Base-by-base conservation (phyloP, 345 rosid species). In the Rhizophora mangle region DNA sequence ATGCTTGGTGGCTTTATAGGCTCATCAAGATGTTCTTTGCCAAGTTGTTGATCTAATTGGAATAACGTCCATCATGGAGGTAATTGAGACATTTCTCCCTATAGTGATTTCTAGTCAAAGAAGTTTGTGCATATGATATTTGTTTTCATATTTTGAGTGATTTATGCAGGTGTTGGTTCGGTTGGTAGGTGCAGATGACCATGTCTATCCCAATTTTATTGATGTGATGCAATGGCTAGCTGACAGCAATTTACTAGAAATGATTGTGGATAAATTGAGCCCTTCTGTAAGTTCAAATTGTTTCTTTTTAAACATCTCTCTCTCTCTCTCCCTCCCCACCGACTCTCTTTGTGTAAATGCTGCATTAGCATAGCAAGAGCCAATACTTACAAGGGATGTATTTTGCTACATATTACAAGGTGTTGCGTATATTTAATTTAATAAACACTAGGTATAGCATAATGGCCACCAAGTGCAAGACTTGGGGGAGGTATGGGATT, bases 161-260 rank as follows among this genome's bases (percentile, higher is more conserved):
- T 63, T 51, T 55, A 57, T 78, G 26, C 83, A 96, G 99, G 98
- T 96, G 74, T 81, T 96, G 86, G 87, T 92, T 80, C 93, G 99
- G 76, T 80, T 96, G 26, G 99, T 96, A 10, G 98, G 99, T 60
- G 98, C 89, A 26, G 99, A 96, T 72, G 98, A 92, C 78, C 97
- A 92, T 62, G 87, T 92, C 26, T 96, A 90, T 87, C 98, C 96
- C 60, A 96, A 92, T 80, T 89, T 86, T 85, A 80, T 83, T 82
- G 98, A 92, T 79, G 96, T 96, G 80, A 96, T 96, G 97, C 98
- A 96, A 75, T 96, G 99, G 98, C 72, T 96, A 81, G 95, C 96
- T 68, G 95, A 88, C 67, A 87, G 88, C 85, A 82, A 88, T 81
- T 76, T 90, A 84, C 83, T 96, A 43, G 98, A 92, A 80, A 92